Conservation (phyloP, 805 yeast genomes). For the Wickerhamomyces pijperi region DNA sequence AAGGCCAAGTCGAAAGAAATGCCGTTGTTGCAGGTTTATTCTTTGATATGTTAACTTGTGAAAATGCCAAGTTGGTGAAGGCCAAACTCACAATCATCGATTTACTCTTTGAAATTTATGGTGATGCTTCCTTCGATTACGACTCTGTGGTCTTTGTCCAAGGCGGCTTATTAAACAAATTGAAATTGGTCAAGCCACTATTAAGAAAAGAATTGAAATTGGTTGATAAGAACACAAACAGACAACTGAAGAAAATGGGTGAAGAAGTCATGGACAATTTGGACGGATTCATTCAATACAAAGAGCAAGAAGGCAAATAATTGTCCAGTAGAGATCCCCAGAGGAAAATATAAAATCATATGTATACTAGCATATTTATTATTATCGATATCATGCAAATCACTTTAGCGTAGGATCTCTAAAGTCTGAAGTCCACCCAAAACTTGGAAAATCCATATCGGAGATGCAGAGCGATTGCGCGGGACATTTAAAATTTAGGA, state of each 20-base stretch:
- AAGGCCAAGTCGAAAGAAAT: conserved; percentile 34
- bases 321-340: too few relatives aligned
- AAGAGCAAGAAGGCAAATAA: conserved; percentile 31
- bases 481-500: too few relatives aligned
- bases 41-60: conserved; percentile 20
- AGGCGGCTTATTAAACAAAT: conserved; percentile 30
- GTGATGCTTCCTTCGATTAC: conserved; percentile 57
- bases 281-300: conserved; percentile 70
- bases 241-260: conserved; percentile 46
- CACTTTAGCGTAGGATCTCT: too few relatives aligned
- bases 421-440: too few relatives aligned
- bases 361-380: too few relatives aligned
- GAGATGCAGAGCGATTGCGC: too few relatives aligned
- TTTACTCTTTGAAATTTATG: conserved; percentile 65
- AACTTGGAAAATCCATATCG: too few relatives aligned
- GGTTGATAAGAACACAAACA: conserved; percentile 53
- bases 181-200: conserved; percentile 33
- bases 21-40: conserved; percentile 34
- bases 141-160: conserved; percentile 59
- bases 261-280: conserved; percentile 60
- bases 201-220: conserved; percentile 44
- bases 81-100: conserved; percentile 52
- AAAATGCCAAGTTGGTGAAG: conserved; percentile 17
- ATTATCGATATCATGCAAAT: too few relatives aligned
- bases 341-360: too few relatives aligned